These are phyloP conservation scores for Aspergillus texensis DNA, from an alignment of 2,329 filamentous ascomycete species.

Conservation along the genomic window DNA sequence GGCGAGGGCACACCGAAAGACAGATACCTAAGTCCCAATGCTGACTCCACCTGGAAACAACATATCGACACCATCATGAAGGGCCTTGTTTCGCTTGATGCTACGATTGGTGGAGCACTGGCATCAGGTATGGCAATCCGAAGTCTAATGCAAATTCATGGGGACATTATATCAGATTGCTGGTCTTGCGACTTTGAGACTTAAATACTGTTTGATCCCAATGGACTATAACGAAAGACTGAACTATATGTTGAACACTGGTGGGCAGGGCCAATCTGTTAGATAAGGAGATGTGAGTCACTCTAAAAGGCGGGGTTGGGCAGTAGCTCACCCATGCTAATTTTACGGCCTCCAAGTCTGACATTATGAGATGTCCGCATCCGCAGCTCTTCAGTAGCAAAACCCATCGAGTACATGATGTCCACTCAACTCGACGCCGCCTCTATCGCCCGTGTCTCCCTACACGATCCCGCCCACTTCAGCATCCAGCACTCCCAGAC, in stretches of 20 bases:
- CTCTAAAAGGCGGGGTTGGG: not conserved
- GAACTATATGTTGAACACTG: not conserved
- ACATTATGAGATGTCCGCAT: not conserved
- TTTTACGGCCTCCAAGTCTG: not conserved
- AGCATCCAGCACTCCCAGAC: not conserved
- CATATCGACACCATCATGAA: conserved; percentile 26
- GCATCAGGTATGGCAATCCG: conserved; percentile 12
- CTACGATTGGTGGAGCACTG: conserved; percentile 27
- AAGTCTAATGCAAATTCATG: conserved; percentile 19
- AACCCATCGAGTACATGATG: not conserved
- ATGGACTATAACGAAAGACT: not conserved
- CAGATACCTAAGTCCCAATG: not conserved
- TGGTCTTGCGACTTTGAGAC: conserved; percentile 22
- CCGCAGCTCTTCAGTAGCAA: not conserved
- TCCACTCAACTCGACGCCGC: not conserved
- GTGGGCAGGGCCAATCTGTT: not conserved
- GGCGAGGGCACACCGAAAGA: too few relatives aligned
- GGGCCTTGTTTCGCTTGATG: conserved; percentile 24
- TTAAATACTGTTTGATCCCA: not conserved
- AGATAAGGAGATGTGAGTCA: not conserved
- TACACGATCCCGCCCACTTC: not conserved
- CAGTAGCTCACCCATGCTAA: not conserved
- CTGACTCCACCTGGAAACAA: conserved; percentile 11
- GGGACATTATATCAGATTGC: conserved; percentile 26
- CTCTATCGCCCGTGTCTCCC: not conserved